Conservation (phyloP, 2,329 filamentous ascomycete species). For the Colletotrichum camelliae region DNA sequence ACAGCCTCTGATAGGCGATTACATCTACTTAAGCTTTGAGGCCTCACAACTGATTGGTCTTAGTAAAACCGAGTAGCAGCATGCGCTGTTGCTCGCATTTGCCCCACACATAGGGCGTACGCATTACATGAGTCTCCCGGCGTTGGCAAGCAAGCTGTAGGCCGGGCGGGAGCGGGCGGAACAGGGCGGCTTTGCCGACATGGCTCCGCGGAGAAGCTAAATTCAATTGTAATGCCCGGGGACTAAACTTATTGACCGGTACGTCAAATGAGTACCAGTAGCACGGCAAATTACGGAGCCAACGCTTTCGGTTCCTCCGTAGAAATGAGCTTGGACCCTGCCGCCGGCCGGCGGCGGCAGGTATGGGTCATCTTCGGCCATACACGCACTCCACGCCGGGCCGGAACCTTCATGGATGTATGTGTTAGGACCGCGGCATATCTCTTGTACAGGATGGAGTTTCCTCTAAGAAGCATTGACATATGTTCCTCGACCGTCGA, state of each 20-base stretch:
- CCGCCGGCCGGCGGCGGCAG: background rate
- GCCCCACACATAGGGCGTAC: background rate
- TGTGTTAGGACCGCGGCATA: background rate
- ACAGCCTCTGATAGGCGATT: background rate
- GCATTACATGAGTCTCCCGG: background rate
- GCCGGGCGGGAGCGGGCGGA: background rate
- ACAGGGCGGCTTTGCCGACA: background rate
- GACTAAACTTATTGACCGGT: background rate
- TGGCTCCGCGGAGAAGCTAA: background rate
- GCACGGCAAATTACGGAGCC: background rate
- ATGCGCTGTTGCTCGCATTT: background rate
- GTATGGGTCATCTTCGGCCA: background rate
- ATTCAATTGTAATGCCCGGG: background rate
- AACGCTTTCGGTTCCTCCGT: background rate
- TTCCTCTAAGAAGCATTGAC: background rate
- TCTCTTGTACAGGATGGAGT: too few relatives aligned
- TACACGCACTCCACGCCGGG: background rate
- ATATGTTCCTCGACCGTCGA: background rate
- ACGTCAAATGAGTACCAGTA: background rate
- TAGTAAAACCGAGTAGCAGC: accelerated
- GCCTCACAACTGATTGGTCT: background rate
- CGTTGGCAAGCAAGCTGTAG: background rate
- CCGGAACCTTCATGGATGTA: background rate
- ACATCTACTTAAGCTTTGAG: background rate
- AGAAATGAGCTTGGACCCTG: background rate